phyloP scores from a whole-genome alignment of 2,329 filamentous ascomycete species.

The Cryphonectria naterciae region DNA sequence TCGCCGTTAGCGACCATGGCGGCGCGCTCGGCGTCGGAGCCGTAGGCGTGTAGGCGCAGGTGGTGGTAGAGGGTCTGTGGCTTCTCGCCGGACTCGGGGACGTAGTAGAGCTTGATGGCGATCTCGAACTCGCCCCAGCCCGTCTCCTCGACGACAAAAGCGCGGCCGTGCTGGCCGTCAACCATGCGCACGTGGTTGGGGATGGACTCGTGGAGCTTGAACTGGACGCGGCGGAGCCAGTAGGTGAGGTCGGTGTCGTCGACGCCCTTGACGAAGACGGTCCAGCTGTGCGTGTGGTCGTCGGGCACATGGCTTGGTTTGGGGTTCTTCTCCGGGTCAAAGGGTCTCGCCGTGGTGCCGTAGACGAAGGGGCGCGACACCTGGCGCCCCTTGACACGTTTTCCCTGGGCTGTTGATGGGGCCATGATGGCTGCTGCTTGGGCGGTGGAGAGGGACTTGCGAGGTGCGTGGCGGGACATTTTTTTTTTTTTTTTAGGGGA shows the following conservation, averaged over 20 bases:
- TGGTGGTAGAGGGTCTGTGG: constrained; percentile 95
- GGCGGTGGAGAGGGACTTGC: constrained; percentile 22
- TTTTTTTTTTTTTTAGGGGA: constrained; percentile 19
- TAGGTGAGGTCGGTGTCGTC: constrained; percentile 91
- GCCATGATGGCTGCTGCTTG: constrained; percentile 51
- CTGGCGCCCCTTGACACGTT: constrained; percentile 69
- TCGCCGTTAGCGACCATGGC: constrained; percentile 61
- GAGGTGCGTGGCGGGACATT: constrained; percentile 27
- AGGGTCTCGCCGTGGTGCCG: constrained; percentile 78
- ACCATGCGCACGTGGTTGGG: constrained; percentile 86
- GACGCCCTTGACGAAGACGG: constrained; percentile 88
- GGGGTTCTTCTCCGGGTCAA: constrained; percentile 77
- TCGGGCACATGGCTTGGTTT: constrained; percentile 76
- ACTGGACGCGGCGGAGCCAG: constrained; percentile 96
- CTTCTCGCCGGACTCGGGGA: constrained; percentile 86
- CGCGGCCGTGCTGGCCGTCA: constrained; percentile 68
- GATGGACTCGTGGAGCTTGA: constrained; percentile 97
- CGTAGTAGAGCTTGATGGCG: constrained; percentile 92
- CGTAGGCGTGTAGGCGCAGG: constrained; percentile 88
- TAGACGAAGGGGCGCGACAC: constrained; percentile 70
- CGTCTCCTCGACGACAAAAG: constrained; percentile 88
- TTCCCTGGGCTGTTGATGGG: constrained; percentile 60
- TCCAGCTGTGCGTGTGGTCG: constrained; percentile 97
- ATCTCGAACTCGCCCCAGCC: constrained; percentile 99
- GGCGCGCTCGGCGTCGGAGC: constrained; percentile 74